phyloP scores from a whole-genome alignment of 2,329 filamentous ascomycete species.

The Harringtonia lauricola region DNA sequence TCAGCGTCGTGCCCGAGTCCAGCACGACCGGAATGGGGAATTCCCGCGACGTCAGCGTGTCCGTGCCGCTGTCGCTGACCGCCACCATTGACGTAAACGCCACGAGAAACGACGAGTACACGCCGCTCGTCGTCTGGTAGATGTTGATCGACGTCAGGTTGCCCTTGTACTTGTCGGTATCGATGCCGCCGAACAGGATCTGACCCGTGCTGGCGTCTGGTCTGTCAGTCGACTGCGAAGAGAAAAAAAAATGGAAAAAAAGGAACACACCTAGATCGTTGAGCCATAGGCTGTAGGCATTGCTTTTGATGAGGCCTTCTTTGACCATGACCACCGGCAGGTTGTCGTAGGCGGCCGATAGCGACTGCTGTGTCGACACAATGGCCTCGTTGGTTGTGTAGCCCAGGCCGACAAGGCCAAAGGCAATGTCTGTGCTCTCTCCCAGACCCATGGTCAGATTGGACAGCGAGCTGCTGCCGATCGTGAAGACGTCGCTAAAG shows the following conservation, averaged over 20 bases:
- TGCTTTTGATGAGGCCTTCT: constrained; percentile 50
- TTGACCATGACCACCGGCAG: constrained; percentile 54
- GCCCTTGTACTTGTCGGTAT: constrained; percentile 62
- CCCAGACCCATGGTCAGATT: constrained; percentile 51
- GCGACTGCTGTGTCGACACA: constrained; percentile 16
- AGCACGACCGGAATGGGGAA: constrained; percentile 52
- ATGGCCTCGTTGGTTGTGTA: constrained; percentile 45
- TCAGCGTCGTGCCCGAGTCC: constrained; percentile 65
- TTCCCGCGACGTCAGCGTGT: constrained; percentile 28
- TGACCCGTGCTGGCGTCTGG: constrained; percentile 49
- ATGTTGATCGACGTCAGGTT: constrained; percentile 51
- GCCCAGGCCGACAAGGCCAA: constrained; percentile 50
- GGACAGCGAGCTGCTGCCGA: constrained; percentile 38
- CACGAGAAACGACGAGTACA: constrained; percentile 35
- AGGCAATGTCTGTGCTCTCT: constrained; percentile 38
- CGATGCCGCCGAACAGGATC: constrained; percentile 73
- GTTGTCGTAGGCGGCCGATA: constrained; percentile 35
- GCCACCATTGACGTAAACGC: constrained; percentile 36
- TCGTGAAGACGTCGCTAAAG: constrained; percentile 43
- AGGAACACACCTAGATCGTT: constrained; percentile 33
- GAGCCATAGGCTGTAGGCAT: constrained; percentile 62
- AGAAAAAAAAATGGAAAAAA: not conserved
- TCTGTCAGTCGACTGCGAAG: constrained; percentile 1
- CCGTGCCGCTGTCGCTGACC: constrained; percentile 35
- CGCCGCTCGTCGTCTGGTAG: constrained; percentile 26